Conservation (phyloP, 306 rosid species). For the Dryas octopetala region DNA sequence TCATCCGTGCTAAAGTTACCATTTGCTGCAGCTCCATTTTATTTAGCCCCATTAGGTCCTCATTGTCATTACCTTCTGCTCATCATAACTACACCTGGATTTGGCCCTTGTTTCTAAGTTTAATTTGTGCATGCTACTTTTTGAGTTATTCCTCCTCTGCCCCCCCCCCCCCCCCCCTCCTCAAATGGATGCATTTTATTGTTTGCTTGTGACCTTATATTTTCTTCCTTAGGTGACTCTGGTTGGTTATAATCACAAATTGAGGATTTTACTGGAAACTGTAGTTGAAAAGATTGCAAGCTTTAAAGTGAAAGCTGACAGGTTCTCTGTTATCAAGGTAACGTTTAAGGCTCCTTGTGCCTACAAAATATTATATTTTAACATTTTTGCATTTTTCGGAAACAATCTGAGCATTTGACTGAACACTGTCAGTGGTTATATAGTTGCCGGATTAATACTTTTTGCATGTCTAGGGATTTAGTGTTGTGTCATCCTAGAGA, state of each 20-base stretch:
- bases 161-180: too few species aligned
- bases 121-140: too few species aligned
- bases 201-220: slow-evolving; percentile 8
- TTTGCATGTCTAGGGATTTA: not conserved
- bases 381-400: not conserved
- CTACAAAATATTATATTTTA: not conserved
- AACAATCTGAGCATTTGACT: not conserved
- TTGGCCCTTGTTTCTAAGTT: too few species aligned
- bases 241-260: slow-evolving; percentile 82
- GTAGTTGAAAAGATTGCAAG: slow-evolving; percentile 63
- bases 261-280: slow-evolving; percentile 73
- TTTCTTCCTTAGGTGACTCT: slow-evolving; percentile 60
- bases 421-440: not conserved
- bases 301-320: slow-evolving; percentile 69
- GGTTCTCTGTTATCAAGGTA: slow-evolving; percentile 94
- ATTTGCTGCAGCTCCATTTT: too few species aligned
- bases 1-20: too few species aligned
- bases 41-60: too few species aligned
- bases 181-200: too few species aligned
- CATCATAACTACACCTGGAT: too few species aligned
- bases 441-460: not conserved
- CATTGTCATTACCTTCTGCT: too few species aligned
- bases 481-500: not conserved
- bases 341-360: slow-evolving; percentile 15
- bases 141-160: too few species aligned